Base-by-base conservation (phyloP, 306 rosid genomes). In the Canavalia ensiformis region DNA sequence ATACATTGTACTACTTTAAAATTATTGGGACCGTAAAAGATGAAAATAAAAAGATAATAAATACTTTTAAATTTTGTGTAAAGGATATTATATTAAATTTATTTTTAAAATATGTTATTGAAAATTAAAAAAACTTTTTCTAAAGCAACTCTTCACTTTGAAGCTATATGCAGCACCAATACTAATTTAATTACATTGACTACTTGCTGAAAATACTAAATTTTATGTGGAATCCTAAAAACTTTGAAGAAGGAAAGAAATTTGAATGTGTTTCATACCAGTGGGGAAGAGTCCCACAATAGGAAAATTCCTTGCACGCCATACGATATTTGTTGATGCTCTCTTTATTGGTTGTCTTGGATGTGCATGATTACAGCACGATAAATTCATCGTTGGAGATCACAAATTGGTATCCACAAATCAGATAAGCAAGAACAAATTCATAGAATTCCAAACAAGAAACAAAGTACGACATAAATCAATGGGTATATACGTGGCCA, bases 401-500 rank as follows among this genome's bases (percentile, higher is more conserved):
- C 68, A 18, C 74, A 47, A 75, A 65, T 76, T 31, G 59, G 60
- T 18, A 72, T 73, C 58, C 55, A 60, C 49, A 78, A 42, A 70
- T 76, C 47, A 71, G 79, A 82, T 78, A 82, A 74, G 78, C 34
- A 63, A 11, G 77, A 75, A 79, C 74, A 79, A 76, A 29, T 86
- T 86, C 85, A 79, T 70, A 45, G 89, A 75, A 86, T 79, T 83
- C 34, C 8, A 74, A 79, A 57, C 57, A 83, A 79, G 74, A 79
- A 70, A 76, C 87, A 75, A 68, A 83, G 31, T 79, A 79, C 76
- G 68, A 62, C 81, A 74, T 31, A 64, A 30, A 47, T 50, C 60
- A 76, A 56, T 47, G 76, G 82, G 68, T 57, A 46, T 12, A 42
- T 66, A 54, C 67, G 78, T 54, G 72, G 73, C 64, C 77, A 75